Evolutionary conservation across 495 filamentous ascomycete genomes (phyloP), one percentile per base, ranked within the genome.

Genomic region (Trichoderma asperelloides): DNA sequence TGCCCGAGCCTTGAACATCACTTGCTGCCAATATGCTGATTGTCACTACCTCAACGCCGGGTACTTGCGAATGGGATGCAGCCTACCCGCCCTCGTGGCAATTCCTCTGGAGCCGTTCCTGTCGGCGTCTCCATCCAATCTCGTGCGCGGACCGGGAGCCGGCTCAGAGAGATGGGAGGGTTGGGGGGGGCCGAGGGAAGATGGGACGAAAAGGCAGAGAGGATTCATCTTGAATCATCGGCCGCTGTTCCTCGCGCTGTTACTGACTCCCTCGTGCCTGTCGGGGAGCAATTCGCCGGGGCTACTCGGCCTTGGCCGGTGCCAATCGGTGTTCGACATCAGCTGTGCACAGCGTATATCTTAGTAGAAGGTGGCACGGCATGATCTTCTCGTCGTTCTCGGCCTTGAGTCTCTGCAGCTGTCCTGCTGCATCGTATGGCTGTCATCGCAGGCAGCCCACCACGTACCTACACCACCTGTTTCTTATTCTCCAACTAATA

Each of bases 41-140:
- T 6, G 25, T 5, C 21, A 21, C 23, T 25, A 23, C 23, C 27
- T 57, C 9, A 8, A 12, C 23, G 0, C 0, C 33, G 9, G 6
- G 33, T 37, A 37, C 33, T 37, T 37, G 33, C 49, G 49, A 12
- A 12, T 21, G 55, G 9, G 12, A 60, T 60, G 55, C 49, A 55
- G 49, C 49, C 49, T 28, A 13, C 3, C 55, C 11, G 55, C 23
- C 55, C 55, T 60, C 55, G 55, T 60, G 55, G 55, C 55, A 60
- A 60, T 30, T 60, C 55, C 55, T 60, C 8, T n/a, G 41, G 41
- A 12, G 16, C 13, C 13, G 41, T 51, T 51, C 47, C 47, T 51
- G 18, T 60, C 55, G 55, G 55, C 55, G 55, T 60, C 55, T 11
- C 55, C 55, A 60, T 60, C 55, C 55, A 60, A 60, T 60, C 55